Evolutionary conservation across 1,139 yeast genomes (phyloP).

Genomic region (Taphrina sp.): DNA sequence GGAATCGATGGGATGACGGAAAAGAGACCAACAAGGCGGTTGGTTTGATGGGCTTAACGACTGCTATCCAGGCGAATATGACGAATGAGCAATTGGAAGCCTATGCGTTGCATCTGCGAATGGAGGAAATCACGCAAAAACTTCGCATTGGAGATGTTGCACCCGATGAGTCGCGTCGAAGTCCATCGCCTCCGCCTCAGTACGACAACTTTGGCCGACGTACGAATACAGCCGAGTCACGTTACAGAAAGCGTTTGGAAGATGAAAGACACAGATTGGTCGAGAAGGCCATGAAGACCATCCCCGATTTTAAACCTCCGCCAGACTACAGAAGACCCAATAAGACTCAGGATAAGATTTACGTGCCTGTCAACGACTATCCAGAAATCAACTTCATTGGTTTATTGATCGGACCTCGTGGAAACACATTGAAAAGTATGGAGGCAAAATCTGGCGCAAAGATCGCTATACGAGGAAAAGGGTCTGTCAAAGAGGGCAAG

Average conservation of each 20-base stretch:
- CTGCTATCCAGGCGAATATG: constrained; percentile 52
- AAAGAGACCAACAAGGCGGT: constrained; percentile 42
- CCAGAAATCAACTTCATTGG: constrained; percentile 86
- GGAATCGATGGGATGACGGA: constrained; percentile 44
- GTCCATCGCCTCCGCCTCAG: constrained; percentile 91
- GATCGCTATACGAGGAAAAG: constrained; percentile 53
- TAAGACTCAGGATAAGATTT: constrained; percentile 74
- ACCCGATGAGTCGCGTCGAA: constrained; percentile 47
- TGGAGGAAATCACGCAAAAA: constrained; percentile 73
- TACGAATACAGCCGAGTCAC: constrained; percentile 73
- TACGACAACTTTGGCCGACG: constrained; percentile 82
- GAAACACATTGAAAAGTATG: constrained; percentile 76
- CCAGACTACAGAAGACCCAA: constrained; percentile 70
- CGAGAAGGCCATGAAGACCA: constrained; percentile 64
- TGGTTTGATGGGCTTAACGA: constrained; percentile 45
- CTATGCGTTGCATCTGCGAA: constrained; percentile 68
- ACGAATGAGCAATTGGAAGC: constrained; percentile 87
- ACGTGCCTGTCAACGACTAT: constrained; percentile 79
- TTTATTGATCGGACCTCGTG: constrained; percentile 89
- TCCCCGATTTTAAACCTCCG: constrained; percentile 84
- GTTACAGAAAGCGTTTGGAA: constrained; percentile 63
- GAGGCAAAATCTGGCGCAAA: constrained; percentile 64
- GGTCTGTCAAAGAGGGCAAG: constrained; percentile 92
- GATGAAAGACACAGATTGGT: constrained; percentile 77
- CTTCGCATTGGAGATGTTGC: constrained; percentile 53